A percentile compares a stretch with the other conserved stretches of the same genome.
These are phyloP conservation scores for Claviceps pazoutovae DNA, from an alignment of 2,329 filamentous ascomycete genomes.

Conservation along the genomic window DNA sequence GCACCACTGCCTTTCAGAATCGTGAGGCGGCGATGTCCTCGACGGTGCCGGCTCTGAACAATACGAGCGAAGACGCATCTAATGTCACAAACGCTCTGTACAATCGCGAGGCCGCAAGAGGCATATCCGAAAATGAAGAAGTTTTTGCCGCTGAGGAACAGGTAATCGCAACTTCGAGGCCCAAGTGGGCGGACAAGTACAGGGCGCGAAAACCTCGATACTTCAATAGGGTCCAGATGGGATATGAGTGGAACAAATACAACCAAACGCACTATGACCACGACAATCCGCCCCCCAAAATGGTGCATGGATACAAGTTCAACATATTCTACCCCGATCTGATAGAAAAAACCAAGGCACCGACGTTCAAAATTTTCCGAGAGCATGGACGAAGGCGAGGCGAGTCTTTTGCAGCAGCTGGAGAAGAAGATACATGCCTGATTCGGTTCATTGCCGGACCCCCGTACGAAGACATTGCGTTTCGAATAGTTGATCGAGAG, in stretches of 20 bases:
- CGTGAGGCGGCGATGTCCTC: slow-evolving; percentile 59
- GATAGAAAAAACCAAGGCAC: slow-evolving; percentile 86
- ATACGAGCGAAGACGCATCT: slow-evolving; percentile 62
- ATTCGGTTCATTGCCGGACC: slow-evolving; percentile 92
- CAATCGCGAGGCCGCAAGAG: slow-evolving; percentile 82
- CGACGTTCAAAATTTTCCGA: slow-evolving; percentile 89
- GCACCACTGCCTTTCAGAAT: slow-evolving; percentile 80
- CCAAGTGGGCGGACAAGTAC: slow-evolving; percentile 74
- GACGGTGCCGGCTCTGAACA: background rate
- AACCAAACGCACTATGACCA: slow-evolving; percentile 99
- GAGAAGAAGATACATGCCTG: slow-evolving; percentile 92
- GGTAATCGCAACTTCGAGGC: slow-evolving; percentile 44
- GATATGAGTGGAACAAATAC: slow-evolving; percentile 99
- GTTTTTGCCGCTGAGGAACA: slow-evolving; percentile 86
- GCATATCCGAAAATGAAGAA: slow-evolving; percentile 86
- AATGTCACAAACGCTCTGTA: slow-evolving; percentile 80
- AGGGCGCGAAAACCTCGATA: slow-evolving; percentile 85
- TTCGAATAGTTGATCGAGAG: slow-evolving; percentile 93
- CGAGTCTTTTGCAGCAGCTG: slow-evolving; percentile 83
- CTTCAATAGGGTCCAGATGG: slow-evolving; percentile 97
- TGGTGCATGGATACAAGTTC: slow-evolving; percentile 98
- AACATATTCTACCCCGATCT: slow-evolving; percentile 98
- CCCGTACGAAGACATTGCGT: slow-evolving; percentile 93
- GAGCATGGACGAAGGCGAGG: slow-evolving; percentile 81
- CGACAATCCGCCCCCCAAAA: slow-evolving; percentile 92